Conservation (phyloP, 495 filamentous ascomycete genomes). For the Daldinia childiae region DNA sequence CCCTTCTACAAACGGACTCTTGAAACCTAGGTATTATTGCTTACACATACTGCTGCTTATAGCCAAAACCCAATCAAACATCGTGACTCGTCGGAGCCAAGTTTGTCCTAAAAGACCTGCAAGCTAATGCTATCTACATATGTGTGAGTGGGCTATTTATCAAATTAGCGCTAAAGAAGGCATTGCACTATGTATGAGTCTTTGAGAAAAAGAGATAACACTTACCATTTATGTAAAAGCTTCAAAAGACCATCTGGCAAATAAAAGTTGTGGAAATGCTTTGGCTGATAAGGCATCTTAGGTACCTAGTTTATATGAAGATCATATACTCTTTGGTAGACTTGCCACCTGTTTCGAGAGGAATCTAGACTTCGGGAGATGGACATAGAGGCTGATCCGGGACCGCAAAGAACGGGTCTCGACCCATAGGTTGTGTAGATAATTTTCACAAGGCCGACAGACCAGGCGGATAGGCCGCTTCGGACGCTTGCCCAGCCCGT, state of each 20-base stretch:
- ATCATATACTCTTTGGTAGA: constrained; percentile 16
- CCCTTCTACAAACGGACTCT: constrained; percentile 14
- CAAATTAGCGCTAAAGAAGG: not conserved
- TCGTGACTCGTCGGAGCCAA: constrained; percentile 23
- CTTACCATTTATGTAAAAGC: not conserved
- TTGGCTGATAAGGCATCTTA: constrained; percentile 7
- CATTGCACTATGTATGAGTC: not conserved
- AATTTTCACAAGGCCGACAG: not conserved
- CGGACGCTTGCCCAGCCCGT: not conserved
- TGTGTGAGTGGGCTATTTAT: not conserved
- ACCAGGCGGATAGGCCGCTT: not conserved
- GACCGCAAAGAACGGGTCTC: constrained; percentile 18
- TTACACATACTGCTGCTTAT: constrained; percentile 13
- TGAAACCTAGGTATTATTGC: constrained; percentile 24
- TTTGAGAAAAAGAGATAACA: not conserved
- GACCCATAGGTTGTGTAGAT: not conserved
- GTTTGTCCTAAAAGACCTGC: constrained; percentile 12
- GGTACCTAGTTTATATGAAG: constrained; percentile 8
- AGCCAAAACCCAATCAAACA: constrained; percentile 20
- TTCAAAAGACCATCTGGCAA: not conserved
- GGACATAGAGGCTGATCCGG: constrained; percentile 13
- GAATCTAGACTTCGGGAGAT: constrained; percentile 24
- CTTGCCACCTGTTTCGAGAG: constrained; percentile 19
- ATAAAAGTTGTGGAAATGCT: constrained; percentile 1
- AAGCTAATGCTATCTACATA: not conserved